Evolutionary conservation across 306 rosid genomes (phyloP).

Genomic region (Acacia acuminata): DNA sequence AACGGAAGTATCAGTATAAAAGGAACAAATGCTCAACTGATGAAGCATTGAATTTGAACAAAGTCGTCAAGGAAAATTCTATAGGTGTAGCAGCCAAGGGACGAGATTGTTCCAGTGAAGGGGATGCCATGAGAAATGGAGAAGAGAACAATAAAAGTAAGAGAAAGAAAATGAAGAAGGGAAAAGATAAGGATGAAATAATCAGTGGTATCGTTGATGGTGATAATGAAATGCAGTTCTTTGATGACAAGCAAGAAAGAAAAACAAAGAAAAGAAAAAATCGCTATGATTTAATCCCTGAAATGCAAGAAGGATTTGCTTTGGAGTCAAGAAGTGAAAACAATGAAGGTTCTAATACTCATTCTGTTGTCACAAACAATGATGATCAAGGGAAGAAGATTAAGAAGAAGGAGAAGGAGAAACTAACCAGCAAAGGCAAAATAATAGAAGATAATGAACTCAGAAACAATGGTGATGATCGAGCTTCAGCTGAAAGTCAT

Average conservation of each 20-base stretch:
- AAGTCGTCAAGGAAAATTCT: conserved; percentile 10
- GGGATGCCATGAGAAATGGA: not conserved
- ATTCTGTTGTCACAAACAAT: conserved; percentile 3
- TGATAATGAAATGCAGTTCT: conserved; percentile 22
- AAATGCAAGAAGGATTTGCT: not conserved
- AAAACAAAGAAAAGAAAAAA: not conserved
- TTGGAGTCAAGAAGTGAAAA: too few species aligned
- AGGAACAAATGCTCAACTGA: not conserved
- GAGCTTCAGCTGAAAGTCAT: not conserved
- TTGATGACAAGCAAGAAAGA: conserved; percentile 14
- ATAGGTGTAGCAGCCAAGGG: conserved; percentile 6
- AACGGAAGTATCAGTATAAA: conserved; percentile 18
- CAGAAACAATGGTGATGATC: conserved; percentile 6
- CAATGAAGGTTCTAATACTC: not conserved
- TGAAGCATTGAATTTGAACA: not conserved
- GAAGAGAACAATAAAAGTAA: conserved; percentile 5
- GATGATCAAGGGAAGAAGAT: conserved; percentile 22
- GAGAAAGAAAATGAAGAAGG: conserved; percentile 34
- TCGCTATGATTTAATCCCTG: not conserved
- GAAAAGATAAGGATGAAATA: conserved; percentile 3
- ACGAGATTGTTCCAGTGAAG: not conserved
- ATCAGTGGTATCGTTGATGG: not conserved
- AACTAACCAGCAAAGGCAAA: conserved; percentile 3
- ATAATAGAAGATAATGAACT: conserved; percentile 7
- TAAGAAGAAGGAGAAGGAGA: not conserved